Base-by-base conservation (phyloP, 2,329 filamentous ascomycete genomes). In the Penicillium nordicum region DNA sequence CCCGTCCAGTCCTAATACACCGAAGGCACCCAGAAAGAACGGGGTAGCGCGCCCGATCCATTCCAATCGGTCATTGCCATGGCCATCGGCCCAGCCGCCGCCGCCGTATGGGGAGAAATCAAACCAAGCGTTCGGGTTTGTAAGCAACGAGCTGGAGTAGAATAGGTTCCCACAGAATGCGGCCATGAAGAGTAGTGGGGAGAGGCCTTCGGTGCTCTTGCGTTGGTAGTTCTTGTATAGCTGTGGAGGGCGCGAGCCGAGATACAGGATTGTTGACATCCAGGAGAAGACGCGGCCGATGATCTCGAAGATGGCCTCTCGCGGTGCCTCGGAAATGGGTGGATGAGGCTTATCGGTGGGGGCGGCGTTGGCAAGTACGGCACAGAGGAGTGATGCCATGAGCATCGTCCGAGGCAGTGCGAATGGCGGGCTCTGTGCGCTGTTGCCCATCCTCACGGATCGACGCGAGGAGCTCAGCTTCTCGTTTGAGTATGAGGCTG, bases 161-260 rank as follows among this genome's bases (percentile, higher is more conserved):
- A 87, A 88, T 41, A 87, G 73, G 65, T 88, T 88, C 3, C 86
- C 86, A 64, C 82, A 82, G 68, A 88, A 88, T 3, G 86, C 86
- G 5, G 86, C 86, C 38, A 82, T 75, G 73, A 88, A 88, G 47
- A 88, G 79, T 0, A 83, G 73, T 0, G 85, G 84, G 0, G 80
- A 84, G 9, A 88, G 80, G 4, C 86, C 86, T 1, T 84, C 78
- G 11, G 85, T 88, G 42, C 84, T 86, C 66, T 83, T 82, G 47
- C 85, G 83, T 49, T 75, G 65, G 67, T 83, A 82, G 72, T 88
- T 88, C 65, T 87, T 85, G 75, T 84, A 83, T 37, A 88, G 79
- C 66, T 88, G 86, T 0, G 86, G 86, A 52, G 87, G 71, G 25
- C 83, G 81, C 30, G 83, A 86, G 60, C 76, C 78, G 36, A 86